Base-by-base conservation (phyloP, 106 monocot species). In the Apostasia ramifera region DNA sequence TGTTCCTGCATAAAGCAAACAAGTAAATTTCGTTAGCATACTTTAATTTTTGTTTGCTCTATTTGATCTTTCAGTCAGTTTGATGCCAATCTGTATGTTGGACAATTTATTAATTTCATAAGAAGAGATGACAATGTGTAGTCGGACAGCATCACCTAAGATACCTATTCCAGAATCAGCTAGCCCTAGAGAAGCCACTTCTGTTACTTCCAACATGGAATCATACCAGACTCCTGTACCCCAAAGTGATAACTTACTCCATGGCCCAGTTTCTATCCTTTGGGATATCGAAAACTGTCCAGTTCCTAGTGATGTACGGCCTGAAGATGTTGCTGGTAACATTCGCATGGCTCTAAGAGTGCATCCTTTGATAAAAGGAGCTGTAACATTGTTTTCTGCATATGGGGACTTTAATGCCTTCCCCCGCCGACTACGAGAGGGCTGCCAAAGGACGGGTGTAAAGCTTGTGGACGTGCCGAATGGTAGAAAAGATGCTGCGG, bases 261-360 rank as follows among this genome's bases (percentile, higher is more conserved):
- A 71, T 73, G 92, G 89, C 2, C 87, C 86, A 2, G 75, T 97
- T 38, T 82, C 80, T 50, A 92, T 97, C 66, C 80, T 97, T 45
- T 97, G 97, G 97, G 97, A 97, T 63, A 92, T 97, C 8, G 97
- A 97, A 66, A 97, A 92, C 69, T 97, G 97, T 47, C 84, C 85
- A 7, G 81, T 92, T 57, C 97, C 97, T 6, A 87, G 66, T 70
- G 86, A 89, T 77, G 89, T 92, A n/a, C 73, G 81, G 6, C 86
- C 97, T 6, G 92, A 97, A 75, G 84, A 97, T 68, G 89, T 97
- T 53, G 86, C 97, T 55, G 81, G 84, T 6, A 97, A 97, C 68
- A 87, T 97, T 53, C 57, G 89, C 6, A 82, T 85, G 79, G 89
- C 92, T 8, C 63, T 97, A 40, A 86, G 85, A 0, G 64, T 80